A percentile compares a stretch with the other conserved stretches of the same genome.
These are phyloP conservation scores for Podaxis pistillaris DNA, from an alignment of 768 basidiomycete species.

Conservation along the genomic window DNA sequence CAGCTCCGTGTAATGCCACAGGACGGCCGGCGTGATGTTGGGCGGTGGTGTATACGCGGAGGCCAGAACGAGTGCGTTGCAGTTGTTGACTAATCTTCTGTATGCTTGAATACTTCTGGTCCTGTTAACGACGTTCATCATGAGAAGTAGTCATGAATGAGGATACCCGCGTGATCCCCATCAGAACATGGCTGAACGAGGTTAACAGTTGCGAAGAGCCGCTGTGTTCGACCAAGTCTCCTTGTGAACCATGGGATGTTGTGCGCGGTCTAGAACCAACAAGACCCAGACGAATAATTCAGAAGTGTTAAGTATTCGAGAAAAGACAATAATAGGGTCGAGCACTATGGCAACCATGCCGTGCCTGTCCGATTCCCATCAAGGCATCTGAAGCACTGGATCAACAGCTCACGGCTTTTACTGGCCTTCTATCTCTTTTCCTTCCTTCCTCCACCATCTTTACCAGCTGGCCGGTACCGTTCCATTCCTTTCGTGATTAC, in stretches of 20 bases:
- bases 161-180: not conserved
- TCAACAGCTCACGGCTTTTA: not conserved
- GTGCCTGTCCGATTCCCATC: constrained; percentile 3
- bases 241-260: constrained; percentile 8
- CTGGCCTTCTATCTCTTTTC: constrained; percentile 16
- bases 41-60: not conserved
- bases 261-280: not conserved
- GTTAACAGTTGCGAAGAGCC: not conserved
- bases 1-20: constrained; percentile 13
- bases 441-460: constrained; percentile 25
- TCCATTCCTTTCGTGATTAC: constrained; percentile 34
- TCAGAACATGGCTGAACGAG: not conserved
- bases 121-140: not conserved
- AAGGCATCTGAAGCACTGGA: not conserved
- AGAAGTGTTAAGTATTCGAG: not conserved
- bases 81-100: not conserved
- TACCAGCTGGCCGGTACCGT: constrained; percentile 50
- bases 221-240: not conserved
- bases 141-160: not conserved
- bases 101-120: not conserved
- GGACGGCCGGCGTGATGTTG: constrained; percentile 3
- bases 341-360: constrained; percentile 11
- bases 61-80: not conserved
- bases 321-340: not conserved
- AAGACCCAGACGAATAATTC: not conserved